These are phyloP conservation scores for Helminthosporium solani DNA, from an alignment of 2,329 filamentous ascomycete genomes.

Conservation along the genomic window DNA sequence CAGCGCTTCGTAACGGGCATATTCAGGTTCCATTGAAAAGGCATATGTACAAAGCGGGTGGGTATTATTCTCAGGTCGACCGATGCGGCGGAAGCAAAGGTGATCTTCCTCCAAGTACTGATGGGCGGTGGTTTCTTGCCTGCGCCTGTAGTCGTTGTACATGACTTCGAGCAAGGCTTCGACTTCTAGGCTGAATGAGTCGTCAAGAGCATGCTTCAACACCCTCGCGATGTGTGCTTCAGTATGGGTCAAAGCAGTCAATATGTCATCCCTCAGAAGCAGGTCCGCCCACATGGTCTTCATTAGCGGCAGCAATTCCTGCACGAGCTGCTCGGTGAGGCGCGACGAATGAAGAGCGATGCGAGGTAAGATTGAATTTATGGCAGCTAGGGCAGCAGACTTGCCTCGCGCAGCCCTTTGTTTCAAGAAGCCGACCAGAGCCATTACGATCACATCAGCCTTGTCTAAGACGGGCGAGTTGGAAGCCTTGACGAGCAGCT, in stretches of 20 bases:
- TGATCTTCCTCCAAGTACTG: slow-evolving; percentile 71
- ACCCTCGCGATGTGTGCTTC: slow-evolving; percentile 43
- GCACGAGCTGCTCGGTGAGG: slow-evolving; percentile 61
- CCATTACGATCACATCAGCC: slow-evolving; percentile 57
- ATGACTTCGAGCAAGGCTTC: slow-evolving; percentile 69
- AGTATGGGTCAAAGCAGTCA: slow-evolving; percentile 68
- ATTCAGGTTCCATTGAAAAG: slow-evolving; percentile 38
- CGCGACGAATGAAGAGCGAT: slow-evolving; percentile 68
- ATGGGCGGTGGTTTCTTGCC: slow-evolving; percentile 55
- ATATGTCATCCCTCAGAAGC: slow-evolving; percentile 70
- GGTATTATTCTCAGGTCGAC: slow-evolving; percentile 26
- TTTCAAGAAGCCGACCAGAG: slow-evolving; percentile 62
- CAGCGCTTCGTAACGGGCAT: slow-evolving; percentile 29
- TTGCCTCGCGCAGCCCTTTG: slow-evolving; percentile 64
- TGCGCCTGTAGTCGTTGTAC: slow-evolving; percentile 74
- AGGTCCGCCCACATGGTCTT: slow-evolving; percentile 68
- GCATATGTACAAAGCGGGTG: slow-evolving; percentile 32
- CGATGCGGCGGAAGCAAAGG: slow-evolving; percentile 53
- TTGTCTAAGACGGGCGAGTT: slow-evolving; percentile 66
- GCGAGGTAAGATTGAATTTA: slow-evolving; percentile 69
- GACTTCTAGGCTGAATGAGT: slow-evolving; percentile 45
- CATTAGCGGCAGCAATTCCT: slow-evolving; percentile 68
- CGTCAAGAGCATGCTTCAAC: slow-evolving; percentile 26
- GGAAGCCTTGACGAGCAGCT: slow-evolving; percentile 62
- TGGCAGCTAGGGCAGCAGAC: slow-evolving; percentile 69